phyloP scores from a whole-genome alignment of 148 eudicot genomes.

The Diospyros kaki region DNA sequence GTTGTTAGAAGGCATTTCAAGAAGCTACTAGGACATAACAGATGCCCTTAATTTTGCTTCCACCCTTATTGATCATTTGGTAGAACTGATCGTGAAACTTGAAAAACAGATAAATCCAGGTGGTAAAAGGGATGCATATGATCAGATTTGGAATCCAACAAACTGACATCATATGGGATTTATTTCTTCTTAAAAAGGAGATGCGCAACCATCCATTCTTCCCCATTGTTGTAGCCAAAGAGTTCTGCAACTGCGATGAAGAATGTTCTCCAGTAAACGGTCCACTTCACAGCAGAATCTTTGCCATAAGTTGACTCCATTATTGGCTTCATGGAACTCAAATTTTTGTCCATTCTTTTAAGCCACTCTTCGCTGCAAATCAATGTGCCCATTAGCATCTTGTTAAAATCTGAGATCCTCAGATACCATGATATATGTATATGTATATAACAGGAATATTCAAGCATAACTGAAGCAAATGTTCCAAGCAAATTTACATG shows the following conservation, averaged over 20 bases:
- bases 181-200: constrained; percentile 78
- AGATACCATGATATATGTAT: no score
- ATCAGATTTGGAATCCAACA: background rate
- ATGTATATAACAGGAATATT: no score
- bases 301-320: constrained; percentile 91
- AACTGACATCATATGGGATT: constrained; percentile 1
- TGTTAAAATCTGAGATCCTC: background rate
- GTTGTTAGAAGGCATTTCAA: no score
- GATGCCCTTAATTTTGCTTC: no score
- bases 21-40: no score
- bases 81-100: no score
- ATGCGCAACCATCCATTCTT: constrained; percentile 98
- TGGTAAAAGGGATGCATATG: no score
- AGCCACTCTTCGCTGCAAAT: constrained; percentile 92
- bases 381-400: background rate
- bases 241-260: constrained; percentile 92
- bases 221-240: constrained; percentile 79
- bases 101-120: no score
- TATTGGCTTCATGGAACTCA: constrained; percentile 59
- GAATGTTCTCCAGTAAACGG: constrained; percentile 88
- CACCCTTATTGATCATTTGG: no score
- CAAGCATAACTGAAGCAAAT: no score
- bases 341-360: constrained; percentile 70
- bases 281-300: constrained; percentile 80
- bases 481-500: no score